These are phyloP conservation scores for Fraxinus excelsior DNA, from an alignment of 257 asterid species.

Conservation along the genomic window DNA sequence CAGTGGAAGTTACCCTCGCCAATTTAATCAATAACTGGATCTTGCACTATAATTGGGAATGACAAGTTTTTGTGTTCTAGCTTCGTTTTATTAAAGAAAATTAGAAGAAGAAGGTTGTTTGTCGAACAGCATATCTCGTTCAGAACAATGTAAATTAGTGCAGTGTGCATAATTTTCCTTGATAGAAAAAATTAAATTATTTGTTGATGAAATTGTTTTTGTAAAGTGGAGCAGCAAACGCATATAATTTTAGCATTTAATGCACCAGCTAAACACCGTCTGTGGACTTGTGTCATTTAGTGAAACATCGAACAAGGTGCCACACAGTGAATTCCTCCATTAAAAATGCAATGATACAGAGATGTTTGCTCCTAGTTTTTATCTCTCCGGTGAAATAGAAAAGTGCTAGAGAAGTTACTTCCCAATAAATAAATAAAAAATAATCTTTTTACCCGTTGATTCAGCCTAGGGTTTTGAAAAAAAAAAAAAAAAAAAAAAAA, in stretches of 20 bases:
- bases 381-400: constrained; percentile 28
- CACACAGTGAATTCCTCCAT: constrained; percentile 24
- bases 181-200: background rate
- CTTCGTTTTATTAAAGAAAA: background rate
- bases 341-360: constrained; percentile 14
- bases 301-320: constrained; percentile 45
- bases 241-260: constrained; percentile 32
- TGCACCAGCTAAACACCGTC: constrained; percentile 45
- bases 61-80: background rate
- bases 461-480: constrained; percentile 87
- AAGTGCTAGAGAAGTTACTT: constrained; percentile 49
- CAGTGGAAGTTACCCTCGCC: too few relatives aligned
- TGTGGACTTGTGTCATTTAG: constrained; percentile 48
- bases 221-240: constrained; percentile 18
- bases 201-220: background rate
- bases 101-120: background rate
- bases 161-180: constrained; percentile 1
- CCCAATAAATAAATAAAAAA: constrained; percentile 38
- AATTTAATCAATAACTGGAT: background rate
- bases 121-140: background rate
- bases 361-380: constrained; percentile 35
- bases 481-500: background rate
- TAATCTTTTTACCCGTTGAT: constrained; percentile 42
- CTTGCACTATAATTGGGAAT: background rate
- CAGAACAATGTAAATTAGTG: background rate